Evolutionary conservation across 768 basidiomycete genomes (phyloP), one percentile per base, ranked within the genome.

Genomic region (Agaricus sinodeliciosus): DNA sequence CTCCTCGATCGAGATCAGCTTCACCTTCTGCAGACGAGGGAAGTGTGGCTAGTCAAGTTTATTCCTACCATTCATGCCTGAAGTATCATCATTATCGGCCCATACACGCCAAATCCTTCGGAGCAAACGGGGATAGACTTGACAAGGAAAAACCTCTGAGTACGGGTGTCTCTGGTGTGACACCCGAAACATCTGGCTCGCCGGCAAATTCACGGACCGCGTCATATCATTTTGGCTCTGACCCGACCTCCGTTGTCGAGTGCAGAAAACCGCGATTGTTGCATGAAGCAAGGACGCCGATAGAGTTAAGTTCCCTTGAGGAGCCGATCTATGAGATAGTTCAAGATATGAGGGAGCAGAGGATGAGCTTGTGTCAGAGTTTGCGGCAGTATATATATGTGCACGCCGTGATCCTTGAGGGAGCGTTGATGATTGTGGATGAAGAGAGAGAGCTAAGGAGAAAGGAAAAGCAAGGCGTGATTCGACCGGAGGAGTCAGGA

Each of bases 281-380:
- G 51, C 82, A 87, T 60, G 66, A 62, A 39, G 68, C 69, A 25
- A 60, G 64, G 39, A 79, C 79, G 11, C 89, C 91, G 3, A 75
- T 76, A 15, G 69, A 74, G 42, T 67, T 90, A 55, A 82, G 81
- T 41, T 72, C 74, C 34, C 82, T 85, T 57, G 75, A 78, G 28
- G 86, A 91, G 43, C 95, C 95, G 3, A 79, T 96, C 37, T 82
- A 78, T 65, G 78, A 82, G 50, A 79, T 96, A 0, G 74, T 97
- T 47, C 91, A 94, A 68, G 90, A 94, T 63, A 92, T 98, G 85
- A 79, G 95, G 42, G 85, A 94, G 66, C 94, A 97, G 69, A 76
- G 95, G 49, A 98, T 98, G 95, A 93, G 90, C 62, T 69, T 96
- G 56, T 95, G 94, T 64, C 94, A 95, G 73, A 95, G 89, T 66